Evolutionary conservation across 2,329 filamentous ascomycete species (phyloP).

Genomic region (Talaromyces albobiverticillius): DNA sequence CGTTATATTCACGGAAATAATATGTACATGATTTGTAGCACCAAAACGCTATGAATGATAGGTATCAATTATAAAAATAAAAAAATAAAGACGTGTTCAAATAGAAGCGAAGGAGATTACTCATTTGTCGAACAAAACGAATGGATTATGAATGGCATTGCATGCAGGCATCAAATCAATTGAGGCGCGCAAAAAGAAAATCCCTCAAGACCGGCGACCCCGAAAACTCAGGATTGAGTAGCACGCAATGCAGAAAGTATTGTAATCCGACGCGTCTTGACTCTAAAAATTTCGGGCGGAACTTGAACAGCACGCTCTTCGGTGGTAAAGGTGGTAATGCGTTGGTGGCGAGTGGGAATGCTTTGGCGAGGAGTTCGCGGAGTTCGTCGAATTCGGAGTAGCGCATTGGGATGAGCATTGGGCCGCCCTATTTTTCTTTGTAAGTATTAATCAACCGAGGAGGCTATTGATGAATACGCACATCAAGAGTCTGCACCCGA

Average conservation of each 20-base stretch:
- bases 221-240: constrained; percentile 91
- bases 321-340: constrained; percentile 89
- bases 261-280: constrained; percentile 76
- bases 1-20: not conserved
- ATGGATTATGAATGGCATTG: no score
- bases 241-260: constrained; percentile 90
- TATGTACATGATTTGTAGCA: not conserved
- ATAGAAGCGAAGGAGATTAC: not conserved
- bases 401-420: constrained; percentile 60
- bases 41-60: not conserved
- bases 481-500: constrained; percentile 78
- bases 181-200: constrained; percentile 13
- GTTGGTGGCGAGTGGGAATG: constrained; percentile 78
- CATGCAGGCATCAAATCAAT: not conserved
- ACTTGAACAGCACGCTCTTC: constrained; percentile 81
- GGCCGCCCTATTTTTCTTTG: constrained; percentile 45
- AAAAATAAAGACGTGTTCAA: not conserved
- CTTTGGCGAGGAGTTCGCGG: constrained; percentile 66
- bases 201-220: constrained; percentile 52
- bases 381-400: constrained; percentile 95
- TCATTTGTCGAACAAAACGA: no score
- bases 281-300: constrained; percentile 81
- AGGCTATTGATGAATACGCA: no score
- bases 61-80: not conserved
- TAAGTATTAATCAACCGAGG: no score